These are phyloP conservation scores for Pseudogymnoascus sp. DNA, from an alignment of 2,329 filamentous ascomycete genomes.

Conservation along the genomic window DNA sequence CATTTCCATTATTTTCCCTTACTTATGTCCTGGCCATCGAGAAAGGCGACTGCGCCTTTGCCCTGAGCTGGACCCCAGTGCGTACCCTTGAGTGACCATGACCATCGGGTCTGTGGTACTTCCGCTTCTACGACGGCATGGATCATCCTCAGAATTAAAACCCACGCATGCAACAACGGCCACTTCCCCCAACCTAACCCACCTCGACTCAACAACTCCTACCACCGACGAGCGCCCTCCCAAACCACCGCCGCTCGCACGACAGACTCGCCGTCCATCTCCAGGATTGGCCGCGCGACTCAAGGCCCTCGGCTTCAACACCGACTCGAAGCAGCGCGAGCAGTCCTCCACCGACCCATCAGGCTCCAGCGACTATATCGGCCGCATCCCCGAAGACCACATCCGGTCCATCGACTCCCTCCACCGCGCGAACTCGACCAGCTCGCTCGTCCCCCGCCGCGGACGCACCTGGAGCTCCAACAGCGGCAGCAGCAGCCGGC, in stretches of 20 bases:
- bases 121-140: not conserved
- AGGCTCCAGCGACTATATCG: constrained; percentile 44
- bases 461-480: constrained; percentile 66
- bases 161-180: not conserved
- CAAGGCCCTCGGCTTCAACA: constrained; percentile 55
- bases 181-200: not conserved
- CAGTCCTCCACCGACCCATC: constrained; percentile 15
- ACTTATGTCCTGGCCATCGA: too few species aligned
- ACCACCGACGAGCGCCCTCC: not conserved
- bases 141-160: not conserved
- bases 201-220: not conserved
- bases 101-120: not conserved
- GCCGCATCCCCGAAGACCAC: constrained; percentile 62
- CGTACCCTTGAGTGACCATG: not conserved
- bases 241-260: constrained; percentile 2
- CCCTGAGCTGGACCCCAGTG: not conserved
- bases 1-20: not conserved
- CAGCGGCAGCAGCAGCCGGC: constrained; percentile 30
- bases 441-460: constrained; percentile 48
- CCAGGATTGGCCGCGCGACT: constrained; percentile 57
- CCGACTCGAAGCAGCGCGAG: constrained; percentile 18
- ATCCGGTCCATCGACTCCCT: constrained; percentile 61
- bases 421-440: constrained; percentile 48
- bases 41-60: not conserved
- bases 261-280: constrained; percentile 46